Base-by-base conservation (phyloP, 2,329 filamentous ascomycete species). In the Verticillium dahliae region DNA sequence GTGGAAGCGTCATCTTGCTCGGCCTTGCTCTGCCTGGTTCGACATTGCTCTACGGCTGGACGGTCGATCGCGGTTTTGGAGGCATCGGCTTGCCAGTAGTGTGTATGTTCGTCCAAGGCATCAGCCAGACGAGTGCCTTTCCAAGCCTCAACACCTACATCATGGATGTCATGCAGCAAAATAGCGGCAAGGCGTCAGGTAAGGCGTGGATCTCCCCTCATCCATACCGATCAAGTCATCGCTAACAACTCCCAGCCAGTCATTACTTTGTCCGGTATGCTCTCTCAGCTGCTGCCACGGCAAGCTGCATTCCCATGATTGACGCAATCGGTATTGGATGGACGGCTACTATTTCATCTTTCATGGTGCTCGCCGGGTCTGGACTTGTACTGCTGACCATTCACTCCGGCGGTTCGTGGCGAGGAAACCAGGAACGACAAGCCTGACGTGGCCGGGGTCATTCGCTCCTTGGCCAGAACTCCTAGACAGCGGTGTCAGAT, bases 261-360 rank as follows among this genome's bases (percentile, higher is more conserved):
- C 95, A 94, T 72, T 95, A 93, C 72, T 86, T 92, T 69, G 80
- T 90, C 58, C 81, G 91, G 6, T 95, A 94, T 72, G 70, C 92
- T 90, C 92, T 67, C 27, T 90, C 87, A 1, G 90, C 89, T 11
- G 74, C 85, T 4, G 90, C 85, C 0, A 89, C 86, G 2, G 90
- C 89, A 0, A 84, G 86, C 1, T 90, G 90, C 60, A 77, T 95
- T 61, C 91, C 91, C 0, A 89, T 87, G 1, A 82, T 92, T n/a
- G 78, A 92, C 62, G 76, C 73, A 37, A 88, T 95, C 61, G 91
- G 91, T 3, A 87, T 94, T 0, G 91, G 91, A 0, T 93, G 90
- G 89, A 41, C 39, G 6, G 39, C 39, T 15, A 41, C 39, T 6
- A 41, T 15, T 15, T 93, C 39, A 6, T 41, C 39, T 11, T 11